Conservation (phyloP, 345 rosid genomes). For the Gossypium thurberi region DNA sequence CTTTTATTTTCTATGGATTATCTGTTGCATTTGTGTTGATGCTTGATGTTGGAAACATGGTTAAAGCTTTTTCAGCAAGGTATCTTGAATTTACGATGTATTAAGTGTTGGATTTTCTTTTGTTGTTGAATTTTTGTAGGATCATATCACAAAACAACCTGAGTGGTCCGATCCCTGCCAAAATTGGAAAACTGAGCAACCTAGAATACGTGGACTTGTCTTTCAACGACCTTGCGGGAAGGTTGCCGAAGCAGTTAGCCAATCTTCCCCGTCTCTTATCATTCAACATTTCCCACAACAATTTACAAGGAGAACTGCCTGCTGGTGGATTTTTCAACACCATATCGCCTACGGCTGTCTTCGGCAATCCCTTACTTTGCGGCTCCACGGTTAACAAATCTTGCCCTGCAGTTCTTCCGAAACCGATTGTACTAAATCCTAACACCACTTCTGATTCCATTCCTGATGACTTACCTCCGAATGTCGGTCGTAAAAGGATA, state of each 20-base stretch:
- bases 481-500: slow-evolving; percentile 54
- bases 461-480: slow-evolving; percentile 29
- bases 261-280: slow-evolving; percentile 59
- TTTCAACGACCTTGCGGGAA: slow-evolving; percentile 52
- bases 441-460: slow-evolving; percentile 51
- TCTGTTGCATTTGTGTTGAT: not conserved
- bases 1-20: not conserved
- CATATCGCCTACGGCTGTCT: slow-evolving; percentile 60
- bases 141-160: slow-evolving; percentile 60
- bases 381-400: slow-evolving; percentile 78
- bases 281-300: slow-evolving; percentile 89
- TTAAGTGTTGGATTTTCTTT: not conserved
- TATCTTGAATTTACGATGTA: not conserved
- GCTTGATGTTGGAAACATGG: not conserved
- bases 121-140: slow-evolving; percentile 33
- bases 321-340: slow-evolving; percentile 76
- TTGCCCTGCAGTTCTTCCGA: slow-evolving; percentile 76
- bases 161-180: slow-evolving; percentile 55
- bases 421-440: slow-evolving; percentile 92
- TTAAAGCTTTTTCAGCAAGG: not conserved
- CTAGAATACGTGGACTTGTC: slow-evolving; percentile 70
- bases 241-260: slow-evolving; percentile 67
- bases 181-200: slow-evolving; percentile 47
- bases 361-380: slow-evolving; percentile 73
- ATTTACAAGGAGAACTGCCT: slow-evolving; percentile 75